Base-by-base conservation (phyloP, 306 rosid species). In the Quercus mongolica region DNA sequence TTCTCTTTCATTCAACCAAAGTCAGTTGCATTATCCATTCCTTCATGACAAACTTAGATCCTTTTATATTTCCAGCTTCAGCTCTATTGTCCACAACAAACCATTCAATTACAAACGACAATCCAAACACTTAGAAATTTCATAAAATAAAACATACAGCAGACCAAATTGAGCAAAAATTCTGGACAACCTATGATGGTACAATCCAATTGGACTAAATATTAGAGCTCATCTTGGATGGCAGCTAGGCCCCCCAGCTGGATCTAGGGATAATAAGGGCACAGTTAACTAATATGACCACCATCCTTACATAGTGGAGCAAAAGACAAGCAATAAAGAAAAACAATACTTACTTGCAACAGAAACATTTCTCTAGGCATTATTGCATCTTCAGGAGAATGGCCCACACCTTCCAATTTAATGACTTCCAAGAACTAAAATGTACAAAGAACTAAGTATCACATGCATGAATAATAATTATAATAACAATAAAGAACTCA, bases 311-410 rank as follows among this genome's bases (percentile, higher is more conserved):
- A 69, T 65, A 61, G 79, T 7, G 61, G 74, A 74, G 64, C 78
- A 64, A 19, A 31, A 65, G 67, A 41, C 71, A 80, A 77, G 77
- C 5, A 74, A 52, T 28, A 51, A 4, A 10, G 21, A 51, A 56
- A 44, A 73, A 13, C 1, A 74, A 72, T 31, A 69, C 91, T 77
- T 86, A 94, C 99, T 86, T 94, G 99, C 90, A 94, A 80, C 59
- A 94, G 97, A 82, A 94, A 90, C 94, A 94, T 79, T 59, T 94
- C 99, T 77, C 99, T 83, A 30, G 99, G 92, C 90, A 94, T 84
- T 71, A 92, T 87, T 46, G 97, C 73, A 8, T 92, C 99, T 64
- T 92, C 97, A 56, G 91, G 95, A 77, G 94, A 90, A 77, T 92
- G 97, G 78, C 95, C 90, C 77, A 91, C 74, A 25, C 97, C 97